Evolutionary conservation across 169 alveolate genomes (phyloP).

Genomic region (Theileria equi): DNA sequence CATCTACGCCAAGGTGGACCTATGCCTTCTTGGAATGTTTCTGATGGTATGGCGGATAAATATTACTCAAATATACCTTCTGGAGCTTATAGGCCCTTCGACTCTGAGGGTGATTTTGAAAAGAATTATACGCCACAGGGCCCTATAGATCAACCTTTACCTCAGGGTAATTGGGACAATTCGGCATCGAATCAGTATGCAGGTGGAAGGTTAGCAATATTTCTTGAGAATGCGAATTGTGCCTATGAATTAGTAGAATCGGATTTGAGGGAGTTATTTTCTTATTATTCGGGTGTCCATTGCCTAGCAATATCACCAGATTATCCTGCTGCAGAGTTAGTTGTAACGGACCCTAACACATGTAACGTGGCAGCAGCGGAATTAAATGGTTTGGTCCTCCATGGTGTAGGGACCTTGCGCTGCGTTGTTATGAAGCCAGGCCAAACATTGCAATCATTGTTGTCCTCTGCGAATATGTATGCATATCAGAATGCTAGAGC

Average conservation of each 20-base stretch:
- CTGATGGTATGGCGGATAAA: not conserved
- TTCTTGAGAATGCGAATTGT: slow-evolving; percentile 16
- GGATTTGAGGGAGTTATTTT: slow-evolving; percentile 55
- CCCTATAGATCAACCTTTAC: too few relatives aligned
- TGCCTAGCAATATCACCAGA: slow-evolving; percentile 6
- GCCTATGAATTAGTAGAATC: slow-evolving; percentile 31
- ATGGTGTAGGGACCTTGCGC: slow-evolving; percentile 51
- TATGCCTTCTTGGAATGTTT: too few relatives aligned
- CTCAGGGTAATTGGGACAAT: slow-evolving; percentile 7
- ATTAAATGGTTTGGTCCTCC: slow-evolving; percentile 34
- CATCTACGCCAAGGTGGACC: too few relatives aligned
- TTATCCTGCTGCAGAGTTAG: slow-evolving; percentile 51
- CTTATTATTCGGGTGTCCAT: slow-evolving; percentile 35
- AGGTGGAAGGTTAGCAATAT: slow-evolving; percentile 27
- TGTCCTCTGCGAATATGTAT: slow-evolving; percentile 3
- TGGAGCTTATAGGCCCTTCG: too few relatives aligned
- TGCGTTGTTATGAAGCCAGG: slow-evolving; percentile 43
- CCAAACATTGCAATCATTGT: slow-evolving; percentile 12
- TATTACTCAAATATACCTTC: too few relatives aligned
- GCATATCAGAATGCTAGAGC: not conserved
- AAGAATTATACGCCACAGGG: too few relatives aligned
- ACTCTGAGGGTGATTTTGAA: too few relatives aligned
- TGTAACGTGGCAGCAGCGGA: slow-evolving; percentile 14
- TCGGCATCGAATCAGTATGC: slow-evolving; percentile 4
- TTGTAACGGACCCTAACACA: slow-evolving; percentile 17